Base-by-base conservation (phyloP, 1,284 basidiomycete genomes). In the Sutorius eximius region DNA sequence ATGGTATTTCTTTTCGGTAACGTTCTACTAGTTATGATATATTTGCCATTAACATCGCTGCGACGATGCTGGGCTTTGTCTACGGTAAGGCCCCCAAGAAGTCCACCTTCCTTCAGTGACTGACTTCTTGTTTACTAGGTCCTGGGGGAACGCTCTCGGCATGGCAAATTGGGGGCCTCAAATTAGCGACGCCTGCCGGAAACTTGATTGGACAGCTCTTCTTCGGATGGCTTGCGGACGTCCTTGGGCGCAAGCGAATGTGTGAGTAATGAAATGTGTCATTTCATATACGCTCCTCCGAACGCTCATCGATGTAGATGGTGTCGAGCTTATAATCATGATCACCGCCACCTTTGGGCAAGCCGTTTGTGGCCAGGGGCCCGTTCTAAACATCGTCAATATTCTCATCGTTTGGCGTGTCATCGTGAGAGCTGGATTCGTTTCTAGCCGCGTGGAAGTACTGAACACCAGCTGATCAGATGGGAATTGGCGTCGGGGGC, bases 31-130 rank as follows among this genome's bases (percentile, higher is more conserved):
- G 82, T 44, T 87, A 87, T 59, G 85, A 87, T 62, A 80, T 87
- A 40, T 87, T 87, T 57, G 82, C 84, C 5, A 86, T 93, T 71
- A 89, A 83, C 62, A 85, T 91, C 49, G 88, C 83, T 0, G 82
- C 85, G 0, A 76, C 76, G 0, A 91, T 92, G 87, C 70, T 93
- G 37, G 86, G 86, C 4, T 83, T 83, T 62, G 83, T 91, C 32
- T 92, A 92, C 68, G 82, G 9, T 15, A 27, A 10, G 9, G 5
- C 3, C 13, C 53, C 41, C 27, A 27, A 38, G 56, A 42, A 1
- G 36, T 6, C 10, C 22, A 12, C n/a, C 44, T 22, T 11, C 32
- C 22, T 7, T 18, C 22, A 5, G 22, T 24, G 22, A 24, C 22
- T 24, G 22, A 24, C 32, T 29, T 20, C 6, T 20, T 32, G 7